A percentile compares a stretch with the other conserved stretches of the same genome.
Evolutionary conservation across 2,329 filamentous ascomycete genomes (phyloP).

Genomic region (Paecilomyces niveus): DNA sequence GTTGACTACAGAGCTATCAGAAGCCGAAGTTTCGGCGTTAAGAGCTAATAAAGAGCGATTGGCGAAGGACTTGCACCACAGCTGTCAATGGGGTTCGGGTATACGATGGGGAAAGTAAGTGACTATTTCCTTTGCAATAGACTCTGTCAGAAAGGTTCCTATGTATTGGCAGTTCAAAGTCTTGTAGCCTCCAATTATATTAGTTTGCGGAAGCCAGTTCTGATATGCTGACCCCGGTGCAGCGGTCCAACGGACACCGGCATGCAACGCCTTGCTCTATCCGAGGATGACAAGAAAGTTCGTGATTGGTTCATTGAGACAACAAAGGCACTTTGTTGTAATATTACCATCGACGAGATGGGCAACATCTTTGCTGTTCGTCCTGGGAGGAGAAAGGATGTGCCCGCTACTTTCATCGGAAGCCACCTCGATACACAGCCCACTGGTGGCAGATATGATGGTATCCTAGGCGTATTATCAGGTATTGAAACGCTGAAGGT

Average conservation of each 20-base stretch:
- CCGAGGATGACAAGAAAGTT: slow-evolving; percentile 62
- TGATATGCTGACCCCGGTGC: background rate
- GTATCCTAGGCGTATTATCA: slow-evolving; percentile 41
- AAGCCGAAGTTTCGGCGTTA: slow-evolving; percentile 45
- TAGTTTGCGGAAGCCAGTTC: background rate
- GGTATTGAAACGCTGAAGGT: slow-evolving; percentile 18
- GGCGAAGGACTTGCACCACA: slow-evolving; percentile 58
- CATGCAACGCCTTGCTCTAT: slow-evolving; percentile 68
- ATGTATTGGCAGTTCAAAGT: background rate
- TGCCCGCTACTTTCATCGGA: slow-evolving; percentile 61
- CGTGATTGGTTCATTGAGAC: slow-evolving; percentile 69
- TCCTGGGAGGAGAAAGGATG: slow-evolving; percentile 51
- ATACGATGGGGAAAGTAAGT: slow-evolving; percentile 61
- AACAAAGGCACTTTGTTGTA: slow-evolving; percentile 57
- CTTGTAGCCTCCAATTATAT: background rate
- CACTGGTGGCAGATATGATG: slow-evolving; percentile 57
- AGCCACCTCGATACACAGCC: slow-evolving; percentile 63
- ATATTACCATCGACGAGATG: slow-evolving; percentile 62
- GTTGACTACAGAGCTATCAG: slow-evolving; percentile 39
- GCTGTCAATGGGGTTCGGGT: slow-evolving; percentile 60
- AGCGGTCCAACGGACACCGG: slow-evolving; percentile 56
- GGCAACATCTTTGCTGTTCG: slow-evolving; percentile 58
- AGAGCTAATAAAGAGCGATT: slow-evolving; percentile 54
- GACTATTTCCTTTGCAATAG: background rate
- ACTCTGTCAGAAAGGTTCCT: background rate